A percentile compares a stretch with the other conserved stretches of the same genome.
Evolutionary conservation across 805 yeast genomes (phyloP).

Genomic region (Zygosaccharomyces bailii): DNA sequence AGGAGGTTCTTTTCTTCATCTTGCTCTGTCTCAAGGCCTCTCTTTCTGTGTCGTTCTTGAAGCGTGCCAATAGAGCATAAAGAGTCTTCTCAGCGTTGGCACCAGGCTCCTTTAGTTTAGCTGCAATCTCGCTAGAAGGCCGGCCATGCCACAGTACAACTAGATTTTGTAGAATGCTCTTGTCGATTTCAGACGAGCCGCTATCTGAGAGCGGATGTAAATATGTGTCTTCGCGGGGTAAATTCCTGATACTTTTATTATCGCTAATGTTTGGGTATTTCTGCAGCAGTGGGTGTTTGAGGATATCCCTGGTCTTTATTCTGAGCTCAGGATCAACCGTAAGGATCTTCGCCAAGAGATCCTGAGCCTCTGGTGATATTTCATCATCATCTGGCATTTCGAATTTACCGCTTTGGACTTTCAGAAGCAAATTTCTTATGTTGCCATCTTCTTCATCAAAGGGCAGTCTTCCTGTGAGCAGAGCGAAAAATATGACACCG

Average conservation of each 20-base stretch:
- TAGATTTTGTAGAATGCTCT: slow-evolving; percentile 69
- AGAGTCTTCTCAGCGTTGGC: slow-evolving; percentile 77
- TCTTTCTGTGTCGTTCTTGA: slow-evolving; percentile 54
- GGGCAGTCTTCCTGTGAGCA: slow-evolving; percentile 93
- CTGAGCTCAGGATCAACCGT: slow-evolving; percentile 77
- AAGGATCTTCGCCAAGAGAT: slow-evolving; percentile 75
- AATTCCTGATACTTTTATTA: slow-evolving; percentile 35
- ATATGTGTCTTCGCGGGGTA: slow-evolving; percentile 40
- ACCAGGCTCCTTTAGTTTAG: slow-evolving; percentile 50
- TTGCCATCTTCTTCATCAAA: slow-evolving; percentile 97
- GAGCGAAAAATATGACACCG: slow-evolving; percentile 91
- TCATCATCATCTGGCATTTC: slow-evolving; percentile 75
- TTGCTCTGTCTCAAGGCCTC: slow-evolving; percentile 34
- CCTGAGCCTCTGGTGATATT: slow-evolving; percentile 80
- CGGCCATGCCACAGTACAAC: slow-evolving; percentile 83
- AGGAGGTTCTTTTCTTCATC: slow-evolving; percentile 41
- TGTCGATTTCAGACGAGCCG: slow-evolving; percentile 51
- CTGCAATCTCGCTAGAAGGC: slow-evolving; percentile 48
- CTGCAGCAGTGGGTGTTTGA: slow-evolving; percentile 74
- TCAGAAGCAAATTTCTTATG: slow-evolving; percentile 77
- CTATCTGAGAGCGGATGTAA: slow-evolving; percentile 38
- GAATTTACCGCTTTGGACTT: slow-evolving; percentile 88
- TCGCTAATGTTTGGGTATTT: slow-evolving; percentile 54
- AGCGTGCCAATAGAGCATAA: slow-evolving; percentile 68
- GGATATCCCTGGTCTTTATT: slow-evolving; percentile 72